Conservation (phyloP, 441 rosid genomes). For the Populus hybrid region DNA sequence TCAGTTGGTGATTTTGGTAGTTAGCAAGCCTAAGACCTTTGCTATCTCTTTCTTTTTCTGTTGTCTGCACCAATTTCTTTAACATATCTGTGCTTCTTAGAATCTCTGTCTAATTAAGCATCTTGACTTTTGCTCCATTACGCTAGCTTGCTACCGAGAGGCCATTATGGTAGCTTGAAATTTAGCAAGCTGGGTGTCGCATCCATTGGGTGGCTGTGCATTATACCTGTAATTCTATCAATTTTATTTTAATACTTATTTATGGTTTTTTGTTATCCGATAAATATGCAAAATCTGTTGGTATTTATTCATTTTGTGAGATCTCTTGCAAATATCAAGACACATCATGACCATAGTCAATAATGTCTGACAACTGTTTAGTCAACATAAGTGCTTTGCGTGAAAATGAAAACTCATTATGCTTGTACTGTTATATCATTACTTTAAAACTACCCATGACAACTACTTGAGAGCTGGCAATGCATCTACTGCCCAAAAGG, state of each 20-base stretch:
- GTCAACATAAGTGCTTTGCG: neutral
- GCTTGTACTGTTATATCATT: neutral
- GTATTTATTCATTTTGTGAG: neutral
- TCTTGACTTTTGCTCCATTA: neutral
- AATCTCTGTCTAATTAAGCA: neutral
- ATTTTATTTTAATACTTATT: neutral
- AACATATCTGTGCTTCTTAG: neutral
- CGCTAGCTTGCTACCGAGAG: neutral
- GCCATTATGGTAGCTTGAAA: neutral
- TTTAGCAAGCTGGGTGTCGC: neutral
- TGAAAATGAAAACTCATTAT: neutral
- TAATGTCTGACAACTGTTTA: neutral
- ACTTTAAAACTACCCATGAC: neutral
- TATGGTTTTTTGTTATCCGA: neutral
- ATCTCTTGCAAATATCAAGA: slow-evolving; percentile 3
- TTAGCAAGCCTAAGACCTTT: neutral
- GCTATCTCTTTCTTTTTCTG: neutral
- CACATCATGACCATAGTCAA: neutral
- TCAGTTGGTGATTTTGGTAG: neutral
- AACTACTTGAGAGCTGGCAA: neutral
- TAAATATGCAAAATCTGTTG: neutral
- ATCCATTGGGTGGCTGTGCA: neutral
- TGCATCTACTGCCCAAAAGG: neutral
- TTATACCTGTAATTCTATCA: neutral
- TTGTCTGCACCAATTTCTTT: neutral